phyloP scores from a whole-genome alignment of 2,329 filamentous ascomycete species.

The Calonectria pauciramosa region DNA sequence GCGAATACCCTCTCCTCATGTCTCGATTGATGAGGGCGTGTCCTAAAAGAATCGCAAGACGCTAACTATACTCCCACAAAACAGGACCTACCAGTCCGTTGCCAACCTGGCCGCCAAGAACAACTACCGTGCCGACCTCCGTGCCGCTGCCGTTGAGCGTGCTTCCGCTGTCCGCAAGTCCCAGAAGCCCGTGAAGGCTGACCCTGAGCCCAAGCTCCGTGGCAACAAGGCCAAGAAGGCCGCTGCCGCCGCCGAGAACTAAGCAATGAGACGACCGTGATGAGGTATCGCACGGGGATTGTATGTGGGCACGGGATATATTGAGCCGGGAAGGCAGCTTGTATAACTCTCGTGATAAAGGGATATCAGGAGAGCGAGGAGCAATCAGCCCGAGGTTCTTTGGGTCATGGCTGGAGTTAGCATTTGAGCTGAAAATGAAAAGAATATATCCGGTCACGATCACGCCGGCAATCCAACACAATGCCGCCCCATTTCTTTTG shows the following conservation, averaged over 20 bases:
- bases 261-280: conserved; percentile 40
- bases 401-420: conserved; percentile 47
- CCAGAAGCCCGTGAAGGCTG: conserved; percentile 83
- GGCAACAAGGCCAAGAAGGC: conserved; percentile 81
- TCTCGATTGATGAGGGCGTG: neutral
- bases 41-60: neutral
- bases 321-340: conserved; percentile 38
- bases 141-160: conserved; percentile 84
- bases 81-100: conserved; percentile 89
- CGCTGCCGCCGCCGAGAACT: conserved; percentile 59
- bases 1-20: neutral
- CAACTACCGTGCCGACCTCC: conserved; percentile 87
- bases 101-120: conserved; percentile 86
- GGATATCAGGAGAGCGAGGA: conserved; percentile 38
- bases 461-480: conserved; percentile 39
- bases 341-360: conserved; percentile 39
- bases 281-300: conserved; percentile 31
- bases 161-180: conserved; percentile 86
- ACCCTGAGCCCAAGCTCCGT: conserved; percentile 80
- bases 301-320: conserved; percentile 27
- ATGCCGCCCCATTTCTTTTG: neutral
- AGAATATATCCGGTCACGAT: conserved; percentile 42
- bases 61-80: conserved; percentile 40
- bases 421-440: conserved; percentile 47
- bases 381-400: conserved; percentile 44